phyloP scores from a whole-genome alignment of 495 filamentous ascomycete genomes.

The Melanomma pulvis-pyrius region DNA sequence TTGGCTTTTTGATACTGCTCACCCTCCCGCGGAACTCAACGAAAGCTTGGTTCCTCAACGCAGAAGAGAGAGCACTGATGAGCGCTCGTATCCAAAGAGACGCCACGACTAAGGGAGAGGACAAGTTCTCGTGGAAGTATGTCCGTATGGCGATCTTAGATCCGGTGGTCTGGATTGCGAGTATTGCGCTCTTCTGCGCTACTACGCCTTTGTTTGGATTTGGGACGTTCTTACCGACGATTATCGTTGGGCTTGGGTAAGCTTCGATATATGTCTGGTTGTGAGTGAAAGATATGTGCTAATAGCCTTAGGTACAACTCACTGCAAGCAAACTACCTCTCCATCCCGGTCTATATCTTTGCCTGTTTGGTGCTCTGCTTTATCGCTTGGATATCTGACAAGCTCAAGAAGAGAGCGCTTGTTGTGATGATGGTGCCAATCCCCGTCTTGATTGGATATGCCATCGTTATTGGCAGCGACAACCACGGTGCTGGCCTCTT shows the following conservation, averaged over 20 bases:
- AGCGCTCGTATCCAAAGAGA: conserved; percentile 15
- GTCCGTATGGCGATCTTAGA: conserved; percentile 19
- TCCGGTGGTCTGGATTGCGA: conserved; percentile 17
- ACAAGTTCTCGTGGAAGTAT: conserved; percentile 27
- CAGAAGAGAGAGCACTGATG: conserved; percentile 26
- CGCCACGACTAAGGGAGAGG: not conserved
- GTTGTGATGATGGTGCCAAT: conserved; percentile 10
- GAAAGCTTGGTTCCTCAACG: conserved; percentile 29
- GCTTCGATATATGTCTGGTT: not conserved
- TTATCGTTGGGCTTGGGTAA: conserved; percentile 32
- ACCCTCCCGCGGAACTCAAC: conserved; percentile 20
- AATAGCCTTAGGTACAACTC: not conserved
- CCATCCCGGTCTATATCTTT: conserved; percentile 32
- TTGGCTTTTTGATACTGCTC: conserved; percentile 23
- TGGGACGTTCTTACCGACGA: conserved; percentile 31
- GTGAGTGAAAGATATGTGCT: not conserved
- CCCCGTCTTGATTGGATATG: conserved; percentile 16
- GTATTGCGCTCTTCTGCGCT: conserved; percentile 22
- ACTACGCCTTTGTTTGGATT: conserved; percentile 25
- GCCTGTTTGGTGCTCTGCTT: conserved; percentile 13
- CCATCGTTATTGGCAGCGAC: conserved; percentile 23
- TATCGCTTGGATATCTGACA: conserved; percentile 15
- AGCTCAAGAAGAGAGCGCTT: not conserved
- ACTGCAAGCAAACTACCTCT: conserved; percentile 26
- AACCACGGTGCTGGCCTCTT: conserved; percentile 28